Evolutionary conservation across 2,329 filamentous ascomycete genomes (phyloP), one percentile per base, ranked within the genome.

Genomic region (Fusarium nisikadoi): DNA sequence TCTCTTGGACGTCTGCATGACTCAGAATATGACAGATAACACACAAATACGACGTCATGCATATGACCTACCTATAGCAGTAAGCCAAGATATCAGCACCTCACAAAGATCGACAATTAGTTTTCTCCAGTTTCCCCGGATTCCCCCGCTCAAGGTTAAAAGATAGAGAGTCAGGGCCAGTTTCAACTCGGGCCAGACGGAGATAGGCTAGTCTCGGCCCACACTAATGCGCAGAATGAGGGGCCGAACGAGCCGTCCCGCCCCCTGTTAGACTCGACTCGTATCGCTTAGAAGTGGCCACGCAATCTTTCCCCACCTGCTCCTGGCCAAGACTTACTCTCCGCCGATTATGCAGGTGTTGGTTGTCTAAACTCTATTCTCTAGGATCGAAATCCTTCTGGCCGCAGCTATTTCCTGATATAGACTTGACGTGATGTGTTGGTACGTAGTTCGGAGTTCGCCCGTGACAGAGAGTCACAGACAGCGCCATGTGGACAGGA

Each of bases 181-280:
- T 4, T n/a, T 29, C n/a, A 14, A 36, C 14, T 17, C 12, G 12
- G 12, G 3, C 31, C 25, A 27, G 31, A 12, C 10, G 17, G 31
- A n/a, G 31, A 20, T 36, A n/a, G 23, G 33, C 19, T 27, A 38
- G 49, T 6, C 19, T 38, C 23, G 49, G 33, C 49, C 38, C 19
- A 16, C 7, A 38, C 49, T 52, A 36, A 52, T 52, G 23, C 49
- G 23, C 2, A 49, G 6, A 19, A 49, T 23, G 29, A n/a, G 29
- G 29, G n/a, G n/a, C 46, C 49, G 33, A 25, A 23, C 49, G 49
- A 52, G 19, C 49, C 49, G 49, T 52, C 49, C 49, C 49, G 49
- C 9, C 49, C 49, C 46, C 2, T 49, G 29, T 13, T 23, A 52
- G 8, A 4, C 23, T 36, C 17, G 31, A 4, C 23, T 36, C 17